Conservation (phyloP, 805 yeast genomes). For the Candida nonsorbophila region DNA sequence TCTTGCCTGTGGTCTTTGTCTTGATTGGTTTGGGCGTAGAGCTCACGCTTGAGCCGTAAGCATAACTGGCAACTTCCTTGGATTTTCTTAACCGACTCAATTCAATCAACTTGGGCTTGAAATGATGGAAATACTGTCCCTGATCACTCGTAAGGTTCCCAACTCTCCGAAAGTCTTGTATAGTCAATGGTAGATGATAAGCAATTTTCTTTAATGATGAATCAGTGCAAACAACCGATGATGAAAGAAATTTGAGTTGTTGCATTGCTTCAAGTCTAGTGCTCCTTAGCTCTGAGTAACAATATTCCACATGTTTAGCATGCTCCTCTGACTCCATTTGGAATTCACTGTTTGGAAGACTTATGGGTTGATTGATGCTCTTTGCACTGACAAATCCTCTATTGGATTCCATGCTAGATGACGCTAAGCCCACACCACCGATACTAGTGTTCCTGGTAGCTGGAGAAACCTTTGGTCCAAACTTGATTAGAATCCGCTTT, state of each 20-base stretch:
- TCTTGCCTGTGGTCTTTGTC: too few species aligned
- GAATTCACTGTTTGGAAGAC: constrained; percentile 13
- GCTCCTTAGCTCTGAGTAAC: constrained; percentile 32
- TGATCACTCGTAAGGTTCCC: constrained; percentile 28
- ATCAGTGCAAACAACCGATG: constrained; percentile 21
- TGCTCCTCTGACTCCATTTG: constrained; percentile 12
- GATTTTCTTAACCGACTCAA: constrained; percentile 29
- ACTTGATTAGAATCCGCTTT: constrained; percentile 47
- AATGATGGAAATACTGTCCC: constrained; percentile 28
- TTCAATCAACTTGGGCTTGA: constrained; percentile 29
- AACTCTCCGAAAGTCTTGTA: constrained; percentile 39
- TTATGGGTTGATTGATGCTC: constrained; percentile 11
- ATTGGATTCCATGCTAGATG: background rate
- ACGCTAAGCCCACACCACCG: too few species aligned
- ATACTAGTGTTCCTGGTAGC: constrained; percentile 1
- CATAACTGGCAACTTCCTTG: too few species aligned
- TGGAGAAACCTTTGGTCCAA: constrained; percentile 18
- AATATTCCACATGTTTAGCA: constrained; percentile 19
- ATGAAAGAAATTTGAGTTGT: constrained; percentile 25
- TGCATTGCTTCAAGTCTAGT: constrained; percentile 40
- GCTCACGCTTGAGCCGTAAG: too few species aligned
- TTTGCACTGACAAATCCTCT: constrained; percentile 10
- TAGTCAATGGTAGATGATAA: constrained; percentile 44
- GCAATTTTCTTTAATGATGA: constrained; percentile 51
- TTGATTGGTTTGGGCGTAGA: too few species aligned